Conservation (phyloP, 139 green algal species). For the Chlamydomonas asymmetrica region DNA sequence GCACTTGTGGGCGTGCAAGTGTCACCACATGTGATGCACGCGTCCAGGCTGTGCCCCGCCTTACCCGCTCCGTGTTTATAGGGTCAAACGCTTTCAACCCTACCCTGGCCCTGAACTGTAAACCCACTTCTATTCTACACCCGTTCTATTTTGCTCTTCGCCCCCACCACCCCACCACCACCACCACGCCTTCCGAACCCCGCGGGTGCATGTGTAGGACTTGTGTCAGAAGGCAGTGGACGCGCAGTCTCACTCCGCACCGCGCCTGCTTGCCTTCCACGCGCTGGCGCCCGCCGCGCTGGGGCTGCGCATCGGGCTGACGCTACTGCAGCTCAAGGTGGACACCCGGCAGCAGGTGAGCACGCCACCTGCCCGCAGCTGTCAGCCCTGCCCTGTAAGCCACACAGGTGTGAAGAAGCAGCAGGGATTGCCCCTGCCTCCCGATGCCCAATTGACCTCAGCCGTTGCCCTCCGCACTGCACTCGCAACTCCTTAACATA, state of each 20-base stretch:
- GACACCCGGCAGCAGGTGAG: conserved; percentile 19
- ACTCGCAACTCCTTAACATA: no score
- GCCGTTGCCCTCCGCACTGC: no score
- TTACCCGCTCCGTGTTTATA: background rate
- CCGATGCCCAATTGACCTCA: background rate
- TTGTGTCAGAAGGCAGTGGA: conserved; percentile 62
- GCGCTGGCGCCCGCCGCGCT: conserved; percentile 72
- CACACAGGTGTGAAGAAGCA: background rate
- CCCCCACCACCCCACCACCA: background rate
- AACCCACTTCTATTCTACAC: background rate
- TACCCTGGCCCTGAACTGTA: no score
- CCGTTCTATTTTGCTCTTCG: background rate
- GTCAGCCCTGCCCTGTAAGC: background rate
- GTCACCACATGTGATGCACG: no score
- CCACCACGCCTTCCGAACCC: background rate
- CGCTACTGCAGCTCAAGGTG: conserved; percentile 48
- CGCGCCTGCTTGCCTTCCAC: conserved; percentile 70
- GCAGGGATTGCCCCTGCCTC: background rate
- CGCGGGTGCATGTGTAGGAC: conserved; percentile 48
- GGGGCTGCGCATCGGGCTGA: conserved; percentile 58
- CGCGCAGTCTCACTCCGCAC: conserved; percentile 64
- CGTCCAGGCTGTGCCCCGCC: no score
- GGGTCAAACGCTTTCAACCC: no score
- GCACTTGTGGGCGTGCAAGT: background rate
- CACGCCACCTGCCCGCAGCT: background rate